Conservation (phyloP, 2,329 filamentous ascomycete genomes). For the Phialophora chinensis region DNA sequence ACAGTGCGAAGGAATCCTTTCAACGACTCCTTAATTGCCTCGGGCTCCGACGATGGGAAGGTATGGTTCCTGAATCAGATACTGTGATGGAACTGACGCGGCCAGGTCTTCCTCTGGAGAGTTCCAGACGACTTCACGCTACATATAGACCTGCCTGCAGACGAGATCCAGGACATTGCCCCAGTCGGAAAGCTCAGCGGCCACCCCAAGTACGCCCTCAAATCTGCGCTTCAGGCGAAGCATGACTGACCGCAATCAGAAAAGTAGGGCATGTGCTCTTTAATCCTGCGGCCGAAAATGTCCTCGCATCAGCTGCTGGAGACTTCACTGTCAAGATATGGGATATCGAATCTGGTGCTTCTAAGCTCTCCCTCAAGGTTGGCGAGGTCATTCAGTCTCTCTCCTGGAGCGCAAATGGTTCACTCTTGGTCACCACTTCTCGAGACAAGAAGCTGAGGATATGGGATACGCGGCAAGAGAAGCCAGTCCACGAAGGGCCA, state of each 20-base stretch:
- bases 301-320: constrained; percentile 92
- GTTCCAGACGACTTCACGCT: constrained; percentile 88
- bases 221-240: constrained; percentile 5
- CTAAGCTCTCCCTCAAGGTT: constrained; percentile 79
- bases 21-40: constrained; percentile 90
- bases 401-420: constrained; percentile 91
- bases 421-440: constrained; percentile 86
- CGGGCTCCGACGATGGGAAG: constrained; percentile 95
- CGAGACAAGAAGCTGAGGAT: constrained; percentile 97
- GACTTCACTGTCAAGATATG: constrained; percentile 95
- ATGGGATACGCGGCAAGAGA: constrained; percentile 96
- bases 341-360: constrained; percentile 82
- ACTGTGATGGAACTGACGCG: constrained; percentile 34
- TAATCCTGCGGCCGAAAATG: constrained; percentile 93
- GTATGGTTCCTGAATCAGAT: constrained; percentile 45
- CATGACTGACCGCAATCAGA: constrained; percentile 55
- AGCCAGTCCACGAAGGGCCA: constrained; percentile 78
- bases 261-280: constrained; percentile 98
- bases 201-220: constrained; percentile 73
- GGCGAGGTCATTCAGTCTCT: constrained; percentile 92
- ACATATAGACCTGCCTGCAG: constrained; percentile 73
- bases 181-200: constrained; percentile 83
- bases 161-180: constrained; percentile 80
- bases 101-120: constrained; percentile 84
- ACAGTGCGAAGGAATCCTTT: constrained; percentile 77